Percentiles rank a stretch among this genome's conserved stretches.
These are phyloP conservation scores for Thalassiosira mediterranea DNA, from an alignment of 352 stramenopile species.

Conservation along the genomic window DNA sequence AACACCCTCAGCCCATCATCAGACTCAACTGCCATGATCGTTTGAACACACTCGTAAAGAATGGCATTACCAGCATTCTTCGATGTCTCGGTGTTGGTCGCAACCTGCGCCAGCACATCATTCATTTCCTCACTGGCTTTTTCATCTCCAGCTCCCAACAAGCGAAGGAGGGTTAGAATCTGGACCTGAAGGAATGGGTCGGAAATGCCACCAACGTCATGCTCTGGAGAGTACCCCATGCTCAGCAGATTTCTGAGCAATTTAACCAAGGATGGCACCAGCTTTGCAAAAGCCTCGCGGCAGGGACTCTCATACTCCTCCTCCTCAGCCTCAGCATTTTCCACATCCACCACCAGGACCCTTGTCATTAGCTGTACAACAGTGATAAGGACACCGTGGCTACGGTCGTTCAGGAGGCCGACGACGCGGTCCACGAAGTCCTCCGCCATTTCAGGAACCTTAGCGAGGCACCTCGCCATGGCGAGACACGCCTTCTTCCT, in stretches of 20 bases:
- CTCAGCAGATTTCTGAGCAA: constrained; percentile 95
- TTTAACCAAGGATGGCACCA: constrained; percentile 88
- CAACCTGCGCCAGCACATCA: constrained; percentile 98
- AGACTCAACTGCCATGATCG: constrained; percentile 98
- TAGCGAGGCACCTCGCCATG: constrained; percentile 90
- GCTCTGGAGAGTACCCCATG: constrained; percentile 97
- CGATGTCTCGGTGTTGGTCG: constrained; percentile 99
- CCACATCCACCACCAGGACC: constrained; percentile 85
- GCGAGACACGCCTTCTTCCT: constrained; percentile 97
- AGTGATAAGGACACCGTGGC: constrained; percentile 97
- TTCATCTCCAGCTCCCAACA: constrained; percentile 95
- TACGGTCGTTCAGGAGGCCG: constrained; percentile 94
- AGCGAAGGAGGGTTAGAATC: constrained; percentile 88
- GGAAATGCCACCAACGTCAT: constrained; percentile 97
- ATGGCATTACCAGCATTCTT: constrained; percentile 99
- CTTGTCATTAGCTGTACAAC: constrained; percentile 96
- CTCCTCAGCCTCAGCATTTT: constrained; percentile 45
- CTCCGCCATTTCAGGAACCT: constrained; percentile 98
- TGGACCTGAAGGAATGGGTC: constrained; percentile 97
- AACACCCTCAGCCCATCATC: constrained; percentile 95
- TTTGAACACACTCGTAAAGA: constrained; percentile 99
- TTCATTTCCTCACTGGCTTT: constrained; percentile 93
- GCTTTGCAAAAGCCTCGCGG: constrained; percentile 73
- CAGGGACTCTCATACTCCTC: constrained; percentile 59
- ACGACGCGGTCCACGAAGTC: constrained; percentile 97